Evolutionary conservation across 169 alveolate genomes (phyloP).

Genomic region (Plasmodium berghei): DNA sequence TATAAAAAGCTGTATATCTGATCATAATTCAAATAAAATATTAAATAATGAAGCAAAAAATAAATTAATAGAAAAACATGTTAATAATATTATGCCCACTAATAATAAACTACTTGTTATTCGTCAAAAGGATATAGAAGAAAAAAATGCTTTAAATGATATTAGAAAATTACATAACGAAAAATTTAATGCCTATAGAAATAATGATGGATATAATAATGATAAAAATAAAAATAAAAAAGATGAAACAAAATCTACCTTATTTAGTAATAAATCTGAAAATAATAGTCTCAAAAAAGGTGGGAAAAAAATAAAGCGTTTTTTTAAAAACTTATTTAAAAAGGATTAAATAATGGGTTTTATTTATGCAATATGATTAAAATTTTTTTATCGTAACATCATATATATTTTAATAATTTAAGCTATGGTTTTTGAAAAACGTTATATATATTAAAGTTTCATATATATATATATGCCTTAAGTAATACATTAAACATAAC

Average conservation of each 20-base stretch:
- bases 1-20: neutral
- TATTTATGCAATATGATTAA: too few relatives aligned
- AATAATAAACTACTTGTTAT: slow-evolving; percentile 39
- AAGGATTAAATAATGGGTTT: neutral
- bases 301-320: slow-evolving; percentile 57
- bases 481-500: too few relatives aligned
- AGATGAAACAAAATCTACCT: neutral
- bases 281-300: slow-evolving; percentile 13
- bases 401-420: neutral
- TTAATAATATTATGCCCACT: slow-evolving; percentile 14
- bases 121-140: slow-evolving; percentile 42
- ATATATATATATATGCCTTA: too few relatives aligned
- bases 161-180: slow-evolving; percentile 64
- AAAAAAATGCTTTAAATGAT: slow-evolving; percentile 59
- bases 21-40: slow-evolving; percentile 2
- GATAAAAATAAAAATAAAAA: neutral
- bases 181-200: slow-evolving; percentile 43
- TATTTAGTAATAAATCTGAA: slow-evolving; percentile 1
- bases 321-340: slow-evolving; percentile 67
- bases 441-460: too few relatives aligned
- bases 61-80: slow-evolving; percentile 26
- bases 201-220: slow-evolving; percentile 2
- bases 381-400: neutral
- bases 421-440: too few relatives aligned
- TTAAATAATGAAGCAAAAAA: slow-evolving; percentile 28